A percentile compares a stretch with the other conserved stretches of the same genome.
Evolutionary conservation across 306 rosid species (phyloP).

Genomic region (Urtica urens): DNA sequence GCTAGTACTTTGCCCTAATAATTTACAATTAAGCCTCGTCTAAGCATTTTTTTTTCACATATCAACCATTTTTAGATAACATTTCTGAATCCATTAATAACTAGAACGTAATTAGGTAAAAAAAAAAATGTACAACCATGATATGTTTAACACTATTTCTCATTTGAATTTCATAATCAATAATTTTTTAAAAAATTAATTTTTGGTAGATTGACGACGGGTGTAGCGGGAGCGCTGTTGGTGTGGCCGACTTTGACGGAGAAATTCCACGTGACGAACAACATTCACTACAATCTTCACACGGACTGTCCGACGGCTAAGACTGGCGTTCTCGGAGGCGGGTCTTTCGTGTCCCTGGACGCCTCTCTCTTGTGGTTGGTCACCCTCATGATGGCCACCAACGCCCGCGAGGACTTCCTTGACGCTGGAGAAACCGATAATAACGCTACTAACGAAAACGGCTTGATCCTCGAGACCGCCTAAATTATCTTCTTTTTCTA

Average conservation of each 20-base stretch:
- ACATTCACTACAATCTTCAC: constrained; percentile 17
- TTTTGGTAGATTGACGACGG: constrained; percentile 66
- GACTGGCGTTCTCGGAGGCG: constrained; percentile 87
- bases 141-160: no score
- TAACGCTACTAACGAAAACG: background rate
- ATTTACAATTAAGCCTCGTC: no score
- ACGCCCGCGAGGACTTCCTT: constrained; percentile 72
- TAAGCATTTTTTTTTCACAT: no score
- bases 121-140: no score
- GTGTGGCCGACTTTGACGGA: constrained; percentile 59
- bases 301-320: constrained; percentile 51
- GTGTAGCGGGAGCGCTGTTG: constrained; percentile 34
- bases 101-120: no score
- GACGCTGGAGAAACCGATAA: constrained; percentile 27
- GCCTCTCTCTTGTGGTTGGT: constrained; percentile 76
- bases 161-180: no score
- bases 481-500: no score
- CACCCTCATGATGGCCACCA: constrained; percentile 67
- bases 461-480: no score
- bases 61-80: no score
- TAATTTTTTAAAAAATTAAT: no score
- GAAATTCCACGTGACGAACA: constrained; percentile 30
- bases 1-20: background rate
- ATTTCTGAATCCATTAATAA: no score
- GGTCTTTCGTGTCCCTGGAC: constrained; percentile 82